Base-by-base conservation (phyloP, 2,329 filamentous ascomycete species). In the Penicillium psychrosexuale region DNA sequence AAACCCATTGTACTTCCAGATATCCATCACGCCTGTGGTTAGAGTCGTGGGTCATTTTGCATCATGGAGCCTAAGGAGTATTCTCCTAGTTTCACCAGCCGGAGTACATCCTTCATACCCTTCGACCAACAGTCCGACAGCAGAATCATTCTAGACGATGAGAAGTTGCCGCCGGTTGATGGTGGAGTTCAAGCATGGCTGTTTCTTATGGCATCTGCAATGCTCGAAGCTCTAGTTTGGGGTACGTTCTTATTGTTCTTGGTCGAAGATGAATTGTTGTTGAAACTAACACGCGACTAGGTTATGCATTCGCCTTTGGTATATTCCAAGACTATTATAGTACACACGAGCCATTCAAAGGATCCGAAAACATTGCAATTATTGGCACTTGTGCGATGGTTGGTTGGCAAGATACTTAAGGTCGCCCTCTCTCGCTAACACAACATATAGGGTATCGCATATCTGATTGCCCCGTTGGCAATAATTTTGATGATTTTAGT, bases 321-420 rank as follows among this genome's bases (percentile, higher is more conserved):
- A 79, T 90, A 24, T 89, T 90, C 64, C 85, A 89, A 61, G 80
- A 86, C 48, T 87, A 88, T 69, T 90, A 90, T 68, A 80, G 77
- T 34, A 80, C 76, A 1, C 78, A 85, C 55, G 77, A 78, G 5
- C 81, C 83, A 1, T 89, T 89, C 52, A 59, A 68, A 47, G 62
- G 62, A 22, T 67, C 78, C 0, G 75, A 77, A 40, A 61, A 66
- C 27, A 83, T 88, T 47, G 79, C 85, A 30, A 76, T 84, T 13
- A 84, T 90, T 51, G 87, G 87, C 0, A 89, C 85, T 17, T 83
- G 80, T 52, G 78, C 84, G 3, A 82, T 82, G 82, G 82, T 77
- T 5, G 9, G 39, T 44, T n/a, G 8, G n/a, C 3, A 12, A 1
- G 12, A 12, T 15, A 13, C 5, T n/a, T 4, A 11, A 11, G 5